Evolutionary conservation across 495 filamentous ascomycete species (phyloP).

Genomic region (Lepraria neglecta): DNA sequence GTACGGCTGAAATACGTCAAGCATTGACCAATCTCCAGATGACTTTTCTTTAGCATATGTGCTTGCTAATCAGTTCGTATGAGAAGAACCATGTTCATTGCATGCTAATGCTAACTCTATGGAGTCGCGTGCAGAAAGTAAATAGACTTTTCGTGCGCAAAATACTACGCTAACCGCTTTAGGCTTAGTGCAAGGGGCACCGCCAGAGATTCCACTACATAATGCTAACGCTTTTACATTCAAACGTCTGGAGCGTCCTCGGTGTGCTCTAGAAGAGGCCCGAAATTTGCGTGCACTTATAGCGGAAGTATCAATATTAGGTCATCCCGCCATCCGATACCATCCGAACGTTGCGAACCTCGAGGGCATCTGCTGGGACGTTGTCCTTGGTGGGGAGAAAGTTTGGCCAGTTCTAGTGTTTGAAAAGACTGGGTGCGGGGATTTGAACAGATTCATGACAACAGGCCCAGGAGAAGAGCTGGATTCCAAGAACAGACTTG

Average conservation of each 20-base stretch:
- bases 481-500: conserved; percentile 17
- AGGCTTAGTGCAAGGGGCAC: too few relatives aligned
- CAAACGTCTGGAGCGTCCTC: conserved; percentile 17
- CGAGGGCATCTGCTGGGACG: conserved; percentile 27
- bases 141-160: too few relatives aligned
- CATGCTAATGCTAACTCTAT: too few relatives aligned
- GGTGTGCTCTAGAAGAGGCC: neutral
- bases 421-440: conserved; percentile 24
- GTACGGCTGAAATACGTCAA: conserved; percentile 19
- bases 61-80: too few relatives aligned
- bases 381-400: conserved; percentile 6
- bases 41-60: conserved; percentile 23
- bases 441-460: conserved; percentile 23
- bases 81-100: too few relatives aligned
- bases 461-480: conserved; percentile 12
- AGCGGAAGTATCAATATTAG: neutral
- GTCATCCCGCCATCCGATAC: conserved; percentile 14
- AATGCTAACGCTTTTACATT: too few relatives aligned
- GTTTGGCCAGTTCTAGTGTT: conserved; percentile 28
- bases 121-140: too few relatives aligned
- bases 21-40: conserved; percentile 13
- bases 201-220: too few relatives aligned
- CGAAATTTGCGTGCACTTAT: conserved; percentile 7
- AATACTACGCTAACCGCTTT: too few relatives aligned
- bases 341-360: conserved; percentile 23